Percentiles rank a stretch among this genome's conserved stretches.
These are phyloP conservation scores for Nepenthes alata DNA, from an alignment of 179 eudicot genomes.

Conservation along the genomic window DNA sequence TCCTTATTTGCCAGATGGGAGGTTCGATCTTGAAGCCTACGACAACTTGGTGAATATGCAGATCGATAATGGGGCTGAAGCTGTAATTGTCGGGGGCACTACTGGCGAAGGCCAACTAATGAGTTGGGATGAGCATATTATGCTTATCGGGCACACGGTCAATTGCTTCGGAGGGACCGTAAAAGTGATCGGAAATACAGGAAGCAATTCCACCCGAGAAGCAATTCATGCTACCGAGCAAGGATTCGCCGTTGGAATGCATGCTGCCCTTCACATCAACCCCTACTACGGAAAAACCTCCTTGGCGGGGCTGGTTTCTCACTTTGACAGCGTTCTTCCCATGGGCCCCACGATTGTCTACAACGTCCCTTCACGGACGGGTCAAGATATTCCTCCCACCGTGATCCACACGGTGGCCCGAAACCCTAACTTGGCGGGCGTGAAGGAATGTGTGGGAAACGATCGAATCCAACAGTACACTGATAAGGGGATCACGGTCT, in stretches of 20 bases:
- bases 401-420: constrained; percentile 38
- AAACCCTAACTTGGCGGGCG: constrained; percentile 54
- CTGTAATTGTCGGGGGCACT: constrained; percentile 83
- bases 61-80: constrained; percentile 60
- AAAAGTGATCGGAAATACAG: constrained; percentile 80
- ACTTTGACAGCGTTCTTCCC: constrained; percentile 55
- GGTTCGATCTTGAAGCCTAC: constrained; percentile 87
- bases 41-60: constrained; percentile 74
- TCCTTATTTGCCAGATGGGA: constrained; percentile 83
- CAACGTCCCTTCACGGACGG: constrained; percentile 75
- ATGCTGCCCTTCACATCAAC: constrained; percentile 91
- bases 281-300: constrained; percentile 93
- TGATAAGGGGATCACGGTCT: constrained; percentile 37
- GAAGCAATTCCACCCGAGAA: constrained; percentile 85
- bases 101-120: constrained; percentile 89
- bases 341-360: constrained; percentile 85
- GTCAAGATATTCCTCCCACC: constrained; percentile 72
- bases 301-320: constrained; percentile 58
- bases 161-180: constrained; percentile 71
- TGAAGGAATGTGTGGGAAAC: constrained; percentile 78
- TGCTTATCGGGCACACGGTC: constrained; percentile 87
- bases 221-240: constrained; percentile 89
- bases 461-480: constrained; percentile 58
- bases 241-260: constrained; percentile 93
- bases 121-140: constrained; percentile 94